These are phyloP conservation scores for Lipomyces kockii DNA, from an alignment of 805 yeast genomes.

Conservation along the genomic window DNA sequence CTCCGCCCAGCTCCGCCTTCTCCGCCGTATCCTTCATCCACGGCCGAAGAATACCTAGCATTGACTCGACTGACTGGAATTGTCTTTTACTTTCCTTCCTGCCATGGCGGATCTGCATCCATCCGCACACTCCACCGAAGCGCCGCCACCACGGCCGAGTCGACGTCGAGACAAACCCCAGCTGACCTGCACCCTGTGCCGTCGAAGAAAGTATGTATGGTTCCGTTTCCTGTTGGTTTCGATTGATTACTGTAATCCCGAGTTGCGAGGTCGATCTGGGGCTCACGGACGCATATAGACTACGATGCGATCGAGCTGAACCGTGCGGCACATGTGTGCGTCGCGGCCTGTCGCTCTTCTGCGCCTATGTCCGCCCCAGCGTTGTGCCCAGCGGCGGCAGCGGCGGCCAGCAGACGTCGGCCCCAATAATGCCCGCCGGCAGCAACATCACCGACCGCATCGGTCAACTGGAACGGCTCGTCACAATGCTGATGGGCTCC, in stretches of 20 bases:
- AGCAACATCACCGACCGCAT: conserved; percentile 41
- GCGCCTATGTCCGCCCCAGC: conserved; percentile 13
- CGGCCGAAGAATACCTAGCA: no score
- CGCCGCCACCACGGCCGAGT: no score
- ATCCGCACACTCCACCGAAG: no score
- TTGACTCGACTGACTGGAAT: no score
- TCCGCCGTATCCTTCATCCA: no score
- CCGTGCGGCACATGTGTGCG: conserved; percentile 45
- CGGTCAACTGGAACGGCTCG: conserved; percentile 42
- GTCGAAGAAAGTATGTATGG: conserved; percentile 41
- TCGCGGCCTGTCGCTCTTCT: conserved; percentile 38
- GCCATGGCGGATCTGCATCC: no score
- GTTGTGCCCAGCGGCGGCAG: background rate
- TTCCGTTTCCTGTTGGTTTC: background rate
- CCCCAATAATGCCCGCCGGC: no score
- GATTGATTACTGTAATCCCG: background rate
- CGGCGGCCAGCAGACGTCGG: conserved; percentile 15
- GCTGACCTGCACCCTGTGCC: conserved; percentile 44
- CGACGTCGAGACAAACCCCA: conserved; percentile 29
- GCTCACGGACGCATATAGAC: no score
- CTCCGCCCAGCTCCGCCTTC: no score
- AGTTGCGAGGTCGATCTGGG: no score
- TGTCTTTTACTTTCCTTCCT: no score
- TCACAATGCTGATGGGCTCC: background rate
- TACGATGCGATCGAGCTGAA: conserved; percentile 44